phyloP scores from a whole-genome alignment of 2,329 filamentous ascomycete genomes.

The Beauveria scarabaeidicola region DNA sequence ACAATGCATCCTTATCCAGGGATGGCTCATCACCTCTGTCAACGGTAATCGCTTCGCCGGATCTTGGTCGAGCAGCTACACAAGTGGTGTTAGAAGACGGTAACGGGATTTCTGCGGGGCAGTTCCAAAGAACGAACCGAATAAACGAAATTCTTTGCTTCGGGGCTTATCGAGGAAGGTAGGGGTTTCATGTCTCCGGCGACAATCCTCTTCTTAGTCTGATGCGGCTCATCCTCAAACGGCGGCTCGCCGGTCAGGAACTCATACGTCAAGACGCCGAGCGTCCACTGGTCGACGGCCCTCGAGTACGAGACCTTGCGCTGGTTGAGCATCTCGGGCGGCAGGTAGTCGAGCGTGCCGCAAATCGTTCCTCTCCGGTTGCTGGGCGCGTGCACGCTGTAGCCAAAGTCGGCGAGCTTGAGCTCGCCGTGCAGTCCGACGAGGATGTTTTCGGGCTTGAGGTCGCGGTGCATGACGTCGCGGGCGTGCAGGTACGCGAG shows the following conservation, averaged over 20 bases:
- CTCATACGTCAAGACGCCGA: constrained; percentile 20
- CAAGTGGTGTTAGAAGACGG: not conserved
- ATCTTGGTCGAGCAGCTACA: constrained; percentile 16
- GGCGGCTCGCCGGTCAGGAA: constrained; percentile 18
- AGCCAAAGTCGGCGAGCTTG: constrained; percentile 23
- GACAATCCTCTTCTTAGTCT: constrained; percentile 16
- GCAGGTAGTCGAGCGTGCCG: constrained; percentile 22
- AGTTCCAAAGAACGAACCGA: constrained; percentile 11
- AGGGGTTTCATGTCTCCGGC: constrained; percentile 16
- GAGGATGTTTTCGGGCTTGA: constrained; percentile 43
- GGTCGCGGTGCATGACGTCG: constrained; percentile 84
- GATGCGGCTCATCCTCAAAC: constrained; percentile 17
- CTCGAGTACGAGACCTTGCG: constrained; percentile 12
- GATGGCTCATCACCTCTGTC: constrained; percentile 15
- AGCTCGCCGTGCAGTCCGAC: constrained; percentile 22
- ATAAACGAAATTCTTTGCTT: constrained; percentile 16
- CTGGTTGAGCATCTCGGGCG: constrained; percentile 19
- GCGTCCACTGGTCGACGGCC: constrained; percentile 17
- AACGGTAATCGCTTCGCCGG: constrained; percentile 15
- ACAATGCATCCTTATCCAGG: constrained; percentile 18
- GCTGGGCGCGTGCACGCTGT: constrained; percentile 20
- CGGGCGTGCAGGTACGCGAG: constrained; percentile 82
- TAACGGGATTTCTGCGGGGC: not conserved
- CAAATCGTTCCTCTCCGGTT: constrained; percentile 18
- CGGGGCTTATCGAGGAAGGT: constrained; percentile 13